Base-by-base conservation (phyloP, 768 basidiomycete species). In the Cytidiella melzeri region DNA sequence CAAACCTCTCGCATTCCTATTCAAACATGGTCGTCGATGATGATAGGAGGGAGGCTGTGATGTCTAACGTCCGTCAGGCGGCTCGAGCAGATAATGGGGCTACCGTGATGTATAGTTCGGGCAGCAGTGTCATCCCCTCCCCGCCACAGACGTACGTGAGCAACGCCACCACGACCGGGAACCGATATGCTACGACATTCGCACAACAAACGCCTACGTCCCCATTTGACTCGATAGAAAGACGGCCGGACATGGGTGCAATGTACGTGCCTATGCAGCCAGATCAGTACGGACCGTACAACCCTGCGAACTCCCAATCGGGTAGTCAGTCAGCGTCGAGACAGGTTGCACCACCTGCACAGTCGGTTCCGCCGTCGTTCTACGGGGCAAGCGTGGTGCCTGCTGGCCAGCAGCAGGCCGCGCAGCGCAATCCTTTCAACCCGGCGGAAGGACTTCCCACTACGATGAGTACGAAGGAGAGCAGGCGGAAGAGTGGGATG, bases 231-330 rank as follows among this genome's bases (percentile, higher is more conserved):
- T 64, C 79, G n/a, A 55, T 83, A 15, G 83, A 82, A 47, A 72
- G 79, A 43, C 75, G 83, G 47, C 67, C 77, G 23, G 84, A 87
- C 43, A 79, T 86, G 30, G 79, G 78, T 37, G 77, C 76, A 49
- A 64, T 92, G 66, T 92, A 82, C 61, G 82, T 82, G 30, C 88
- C 90, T 1, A 77, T 92, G 75, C 90, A 91, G 63, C 84, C 89
- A 27, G 89, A 92, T 21, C 83, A 84, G 56, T 90, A 79, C 64
- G 75, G 76, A 54, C 61, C 75, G 28, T 87, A 87, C 59, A 60
- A 69, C 45, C 30, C 30, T 34, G 30, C 30, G 30, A 64, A 63
- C 36, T 61, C 68, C 19, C 18, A 63, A 66, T 11, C 59, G 73
- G 19, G 56, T 58, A 64, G 51, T 51, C 25, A 64, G 63, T 24